Base-by-base conservation (phyloP, 192 early-diverging fungal genomes). In the Gigaspora rosea region DNA sequence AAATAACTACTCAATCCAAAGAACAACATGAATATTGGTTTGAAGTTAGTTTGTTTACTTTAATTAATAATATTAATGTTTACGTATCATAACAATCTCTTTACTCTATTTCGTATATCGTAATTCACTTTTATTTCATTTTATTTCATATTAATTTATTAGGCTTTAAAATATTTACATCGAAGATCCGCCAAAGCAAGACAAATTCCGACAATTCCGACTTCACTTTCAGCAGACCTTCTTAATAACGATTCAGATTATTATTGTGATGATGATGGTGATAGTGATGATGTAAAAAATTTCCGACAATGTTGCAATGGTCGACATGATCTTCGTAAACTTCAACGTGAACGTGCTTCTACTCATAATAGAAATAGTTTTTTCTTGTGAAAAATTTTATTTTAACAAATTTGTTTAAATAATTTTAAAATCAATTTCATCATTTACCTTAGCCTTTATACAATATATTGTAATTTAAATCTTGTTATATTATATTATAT, bases 21-120 rank as follows among this genome's bases (percentile, higher is more conserved):
- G 86, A 88, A 27, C 87, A 88, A 52, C 93, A 94, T 73, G 91
- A 92, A 48, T 78, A 88, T 54, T 94, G 93, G 93, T 89, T 84
- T 73, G 81, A 89, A 82, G 92, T 89, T 84, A 69, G 63, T 57
- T 51, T 12, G n/a, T 41, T 41, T 41, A 41, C 2, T 7, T 7
- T 41, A 41, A 41, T 41, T 41, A 41, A 41, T 41, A 41, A 7
- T 41, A 1, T 6, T 41, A 41, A 41, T 41, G 41, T 41, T 41
- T 41, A 41, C 7, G 3, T 41, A 41, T 41, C 7, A 41, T 41
- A 7, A 3, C 41, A 41, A 1, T 3, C 7, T 3, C 7, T 1
- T 6, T 41, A 7, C 7, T 41, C 3, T 41, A 41, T 41, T 3
- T 41, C 7, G 7, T 41, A 41, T 2, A 6, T 41, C 7, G 2